These are phyloP conservation scores for Cryptosporidium parvum DNA, from an alignment of 169 alveolate genomes.

Conservation along the genomic window DNA sequence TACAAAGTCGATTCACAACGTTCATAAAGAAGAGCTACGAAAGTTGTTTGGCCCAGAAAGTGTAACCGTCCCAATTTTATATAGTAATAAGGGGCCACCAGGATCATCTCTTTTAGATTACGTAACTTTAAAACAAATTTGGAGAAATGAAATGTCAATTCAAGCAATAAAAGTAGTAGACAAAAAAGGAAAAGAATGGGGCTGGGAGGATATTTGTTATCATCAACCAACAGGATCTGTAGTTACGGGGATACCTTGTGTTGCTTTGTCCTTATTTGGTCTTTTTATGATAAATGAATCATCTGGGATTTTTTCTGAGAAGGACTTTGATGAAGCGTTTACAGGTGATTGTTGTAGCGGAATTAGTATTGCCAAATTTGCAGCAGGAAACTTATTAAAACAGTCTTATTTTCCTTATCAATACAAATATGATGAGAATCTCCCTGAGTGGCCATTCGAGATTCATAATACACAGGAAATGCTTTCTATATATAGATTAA, in stretches of 20 bases:
- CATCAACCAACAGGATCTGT: conserved; percentile 69
- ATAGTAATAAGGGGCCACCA: conserved; percentile 68
- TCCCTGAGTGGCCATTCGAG: conserved; percentile 69
- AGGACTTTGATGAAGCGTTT: conserved; percentile 60
- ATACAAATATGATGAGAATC: conserved; percentile 38
- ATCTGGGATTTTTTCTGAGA: conserved; percentile 53
- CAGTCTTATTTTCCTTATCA: conserved; percentile 59
- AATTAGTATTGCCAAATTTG: conserved; percentile 45
- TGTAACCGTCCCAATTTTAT: conserved; percentile 45
- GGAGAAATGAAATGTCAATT: conserved; percentile 70
- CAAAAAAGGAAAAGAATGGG: conserved; percentile 64
- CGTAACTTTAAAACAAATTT: conserved; percentile 46
- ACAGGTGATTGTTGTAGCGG: conserved; percentile 74
- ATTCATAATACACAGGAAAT: conserved; percentile 50
- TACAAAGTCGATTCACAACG: conserved; percentile 28
- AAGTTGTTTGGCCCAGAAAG: conserved; percentile 48
- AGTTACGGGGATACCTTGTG: conserved; percentile 59
- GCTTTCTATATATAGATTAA: conserved; percentile 62
- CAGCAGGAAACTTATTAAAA: conserved; percentile 62
- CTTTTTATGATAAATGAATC: conserved; percentile 53
- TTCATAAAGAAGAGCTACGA: conserved; percentile 46
- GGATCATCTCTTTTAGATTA: conserved; percentile 56
- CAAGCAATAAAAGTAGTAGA: conserved; percentile 59
- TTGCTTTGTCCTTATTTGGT: conserved; percentile 56
- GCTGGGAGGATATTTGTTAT: conserved; percentile 70